Percentiles rank a stretch among this genome's conserved stretches.
phyloP scores from a whole-genome alignment of 2,329 filamentous ascomycete genomes.

The Pseudocercospora fijiensis region DNA sequence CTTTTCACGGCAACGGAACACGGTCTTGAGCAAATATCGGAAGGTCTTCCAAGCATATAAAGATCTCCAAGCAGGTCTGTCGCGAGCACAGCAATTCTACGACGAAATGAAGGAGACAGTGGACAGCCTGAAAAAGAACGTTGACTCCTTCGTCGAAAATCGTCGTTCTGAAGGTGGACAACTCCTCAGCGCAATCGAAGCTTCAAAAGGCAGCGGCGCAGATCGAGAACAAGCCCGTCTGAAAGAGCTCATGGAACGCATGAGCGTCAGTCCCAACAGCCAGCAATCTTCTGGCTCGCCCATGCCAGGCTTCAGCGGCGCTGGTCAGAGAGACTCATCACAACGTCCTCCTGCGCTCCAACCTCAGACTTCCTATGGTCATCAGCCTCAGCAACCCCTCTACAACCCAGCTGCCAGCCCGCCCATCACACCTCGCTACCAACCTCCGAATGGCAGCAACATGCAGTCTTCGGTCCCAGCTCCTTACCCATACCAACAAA shows the following conservation, averaged over 20 bases:
- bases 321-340: conserved; percentile 19
- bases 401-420: conserved; percentile 54
- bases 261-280: conserved; percentile 71
- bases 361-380: conserved; percentile 44
- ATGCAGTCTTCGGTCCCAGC: conserved; percentile 33
- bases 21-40: conserved; percentile 83
- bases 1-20: conserved; percentile 77
- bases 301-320: conserved; percentile 27
- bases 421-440: conserved; percentile 49
- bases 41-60: conserved; percentile 90
- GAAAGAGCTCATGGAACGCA: conserved; percentile 87
- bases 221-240: conserved; percentile 84
- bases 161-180: conserved; percentile 86
- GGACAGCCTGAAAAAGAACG: conserved; percentile 43
- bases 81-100: conserved; percentile 90
- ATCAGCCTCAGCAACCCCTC: conserved; percentile 32
- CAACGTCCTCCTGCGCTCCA: conserved; percentile 47
- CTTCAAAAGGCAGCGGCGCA: conserved; percentile 66
- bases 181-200: conserved; percentile 83
- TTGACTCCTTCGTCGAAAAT: conserved; percentile 96
- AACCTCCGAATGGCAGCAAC: conserved; percentile 28
- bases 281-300: conserved; percentile 45
- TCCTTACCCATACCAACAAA: conserved; percentile 29
- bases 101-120: conserved; percentile 64
- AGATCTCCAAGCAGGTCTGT: conserved; percentile 80